phyloP scores from a whole-genome alignment of 2,329 filamentous ascomycete species.

The Arthrobotrys iridis region DNA sequence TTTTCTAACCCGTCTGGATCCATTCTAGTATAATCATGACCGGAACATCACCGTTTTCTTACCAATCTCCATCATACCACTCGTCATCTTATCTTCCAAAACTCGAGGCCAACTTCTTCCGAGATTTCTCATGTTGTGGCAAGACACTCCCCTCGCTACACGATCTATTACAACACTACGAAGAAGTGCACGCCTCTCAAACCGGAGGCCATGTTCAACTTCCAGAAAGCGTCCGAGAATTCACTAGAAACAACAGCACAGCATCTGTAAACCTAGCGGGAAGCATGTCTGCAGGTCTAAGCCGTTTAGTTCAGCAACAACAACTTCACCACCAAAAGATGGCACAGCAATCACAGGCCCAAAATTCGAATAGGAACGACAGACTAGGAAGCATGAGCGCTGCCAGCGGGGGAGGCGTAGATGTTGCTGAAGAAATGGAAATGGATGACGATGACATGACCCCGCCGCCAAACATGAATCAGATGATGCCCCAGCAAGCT shows the following conservation, averaged over 20 bases:
- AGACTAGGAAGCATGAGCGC: constrained; percentile 65
- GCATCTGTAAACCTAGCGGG: constrained; percentile 62
- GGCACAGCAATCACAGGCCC: constrained; percentile 48
- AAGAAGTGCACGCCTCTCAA: constrained; percentile 87
- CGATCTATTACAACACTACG: constrained; percentile 94
- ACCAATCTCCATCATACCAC: constrained; percentile 93
- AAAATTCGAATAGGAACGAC: constrained; percentile 45
- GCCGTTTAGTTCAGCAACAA: constrained; percentile 61
- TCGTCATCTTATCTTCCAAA: constrained; percentile 97
- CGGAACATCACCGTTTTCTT: constrained; percentile 90
- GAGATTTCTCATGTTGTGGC: constrained; percentile 95
- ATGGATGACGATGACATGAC: constrained; percentile 76
- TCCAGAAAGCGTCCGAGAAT: constrained; percentile 48
- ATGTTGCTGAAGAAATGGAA: constrained; percentile 92
- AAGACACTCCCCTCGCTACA: constrained; percentile 89
- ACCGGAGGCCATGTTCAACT: constrained; percentile 59
- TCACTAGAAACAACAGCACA: constrained; percentile 64
- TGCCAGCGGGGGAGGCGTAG: constrained; percentile 65
- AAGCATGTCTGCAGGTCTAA: constrained; percentile 64
- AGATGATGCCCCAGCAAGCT: constrained; percentile 71
- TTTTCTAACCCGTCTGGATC: constrained; percentile 31
- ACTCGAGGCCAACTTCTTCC: constrained; percentile 96
- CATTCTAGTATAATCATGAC: constrained; percentile 85
- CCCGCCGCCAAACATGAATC: constrained; percentile 57
- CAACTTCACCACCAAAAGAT: constrained; percentile 59